A percentile compares a stretch with the other conserved stretches of the same genome.
Evolutionary conservation across 257 asterid genomes (phyloP).

Genomic region (Gynochthodes officinalis): DNA sequence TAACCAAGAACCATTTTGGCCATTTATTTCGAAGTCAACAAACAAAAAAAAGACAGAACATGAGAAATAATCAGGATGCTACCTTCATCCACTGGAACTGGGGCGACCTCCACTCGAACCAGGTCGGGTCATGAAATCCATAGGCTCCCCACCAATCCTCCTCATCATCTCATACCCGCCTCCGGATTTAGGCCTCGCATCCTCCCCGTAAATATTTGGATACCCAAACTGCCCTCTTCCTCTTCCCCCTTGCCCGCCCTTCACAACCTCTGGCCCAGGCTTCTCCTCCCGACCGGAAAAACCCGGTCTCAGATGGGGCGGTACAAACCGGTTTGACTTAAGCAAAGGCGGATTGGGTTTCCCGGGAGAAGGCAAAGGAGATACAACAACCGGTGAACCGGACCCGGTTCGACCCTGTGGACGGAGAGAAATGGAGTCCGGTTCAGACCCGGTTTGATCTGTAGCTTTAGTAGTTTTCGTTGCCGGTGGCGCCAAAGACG

Average conservation of each 20-base stretch:
- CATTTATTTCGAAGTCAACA: background rate
- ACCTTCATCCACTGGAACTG: constrained; percentile 67
- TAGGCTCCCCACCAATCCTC: constrained; percentile 37
- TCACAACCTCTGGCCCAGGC: constrained; percentile 45
- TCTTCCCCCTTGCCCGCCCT: constrained; percentile 38
- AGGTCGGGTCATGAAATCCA: constrained; percentile 38
- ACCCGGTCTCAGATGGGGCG: constrained; percentile 88
- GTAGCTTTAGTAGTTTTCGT: constrained; percentile 15
- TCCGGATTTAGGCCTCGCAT: constrained; percentile 70
- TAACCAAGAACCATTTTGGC: background rate
- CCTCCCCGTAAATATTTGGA: constrained; percentile 30
- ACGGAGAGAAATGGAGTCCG: constrained; percentile 57
- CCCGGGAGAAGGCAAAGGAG: constrained; percentile 42
- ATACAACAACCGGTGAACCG: constrained; percentile 28
- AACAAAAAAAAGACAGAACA: background rate
- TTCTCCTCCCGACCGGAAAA: constrained; percentile 67
- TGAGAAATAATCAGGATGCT: constrained; percentile 7
- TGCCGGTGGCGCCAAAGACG: background rate
- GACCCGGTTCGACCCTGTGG: constrained; percentile 72
- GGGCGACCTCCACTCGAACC: constrained; percentile 56
- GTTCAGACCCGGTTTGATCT: constrained; percentile 34
- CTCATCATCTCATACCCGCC: constrained; percentile 55
- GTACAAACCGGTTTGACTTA: constrained; percentile 59
- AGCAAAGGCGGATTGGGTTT: constrained; percentile 31
- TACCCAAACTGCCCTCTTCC: constrained; percentile 31